These are phyloP conservation scores for Lepidopterella palustris DNA, from an alignment of 495 filamentous ascomycete genomes.

Conservation along the genomic window DNA sequence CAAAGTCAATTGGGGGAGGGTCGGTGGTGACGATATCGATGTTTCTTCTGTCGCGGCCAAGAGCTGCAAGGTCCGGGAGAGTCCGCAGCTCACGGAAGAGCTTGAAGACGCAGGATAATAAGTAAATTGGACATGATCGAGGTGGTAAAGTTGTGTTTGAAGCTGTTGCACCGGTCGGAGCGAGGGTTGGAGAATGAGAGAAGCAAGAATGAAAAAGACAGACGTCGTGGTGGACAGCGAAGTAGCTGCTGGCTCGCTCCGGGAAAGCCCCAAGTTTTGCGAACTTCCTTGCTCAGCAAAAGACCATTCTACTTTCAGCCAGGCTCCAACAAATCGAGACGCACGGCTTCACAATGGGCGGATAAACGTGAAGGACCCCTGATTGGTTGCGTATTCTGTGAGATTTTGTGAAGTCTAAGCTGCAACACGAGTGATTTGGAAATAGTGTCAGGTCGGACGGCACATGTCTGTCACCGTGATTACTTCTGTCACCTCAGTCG, in stretches of 20 bases:
- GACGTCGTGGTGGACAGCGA: neutral
- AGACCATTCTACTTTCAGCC: neutral
- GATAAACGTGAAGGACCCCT: neutral
- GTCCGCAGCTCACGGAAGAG: conserved; percentile 2
- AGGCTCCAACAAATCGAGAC: neutral
- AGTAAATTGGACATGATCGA: conserved; percentile 2
- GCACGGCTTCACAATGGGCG: neutral
- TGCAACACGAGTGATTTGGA: neutral
- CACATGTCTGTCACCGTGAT: neutral
- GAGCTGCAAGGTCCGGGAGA: neutral
- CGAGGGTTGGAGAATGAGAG: neutral
- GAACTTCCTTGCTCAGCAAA: conserved; percentile 4
- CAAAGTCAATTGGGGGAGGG: neutral
- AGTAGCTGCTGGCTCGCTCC: neutral
- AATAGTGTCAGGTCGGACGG: neutral
- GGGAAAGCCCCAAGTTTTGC: neutral
- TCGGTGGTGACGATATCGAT: neutral
- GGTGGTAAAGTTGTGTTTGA: conserved; percentile 6
- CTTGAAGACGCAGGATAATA: conserved; percentile 3
- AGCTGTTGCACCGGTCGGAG: neutral
- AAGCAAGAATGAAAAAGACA: neutral
- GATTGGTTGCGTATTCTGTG: neutral
- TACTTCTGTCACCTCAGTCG: neutral
- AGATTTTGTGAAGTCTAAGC: neutral
- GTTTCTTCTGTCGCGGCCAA: neutral